Evolutionary conservation across 345 rosid species (phyloP).

Genomic region (Lumnitzera racemosa): DNA sequence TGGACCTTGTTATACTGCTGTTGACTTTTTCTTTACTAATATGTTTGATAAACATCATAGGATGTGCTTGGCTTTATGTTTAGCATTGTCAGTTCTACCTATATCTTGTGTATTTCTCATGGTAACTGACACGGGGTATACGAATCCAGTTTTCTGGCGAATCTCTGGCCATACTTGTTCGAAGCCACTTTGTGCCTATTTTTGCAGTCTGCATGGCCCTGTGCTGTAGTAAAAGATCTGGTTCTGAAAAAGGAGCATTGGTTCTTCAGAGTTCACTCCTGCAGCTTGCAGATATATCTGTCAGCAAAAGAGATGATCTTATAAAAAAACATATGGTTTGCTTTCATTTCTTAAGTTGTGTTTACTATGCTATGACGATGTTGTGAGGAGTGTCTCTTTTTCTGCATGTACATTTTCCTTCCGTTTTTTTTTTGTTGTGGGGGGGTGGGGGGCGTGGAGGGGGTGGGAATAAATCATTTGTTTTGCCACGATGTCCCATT

Average conservation of each 20-base stretch:
- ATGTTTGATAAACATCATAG: not conserved
- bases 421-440: not conserved
- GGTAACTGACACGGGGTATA: slow-evolving; percentile 12
- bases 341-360: not conserved
- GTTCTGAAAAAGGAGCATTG: slow-evolving; percentile 49
- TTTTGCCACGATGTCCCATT: too few relatives aligned
- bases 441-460: too few relatives aligned
- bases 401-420: not conserved
- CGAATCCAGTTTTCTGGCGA: slow-evolving; percentile 60
- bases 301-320: slow-evolving; percentile 72
- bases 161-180: slow-evolving; percentile 49
- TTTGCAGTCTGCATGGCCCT: slow-evolving; percentile 73
- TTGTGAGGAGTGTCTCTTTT: too few relatives aligned
- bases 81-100: not conserved
- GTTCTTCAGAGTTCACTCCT: slow-evolving; percentile 64
- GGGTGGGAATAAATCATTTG: too few relatives aligned
- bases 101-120: not conserved
- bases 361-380: too few relatives aligned
- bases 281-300: slow-evolving; percentile 60
- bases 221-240: slow-evolving; percentile 61
- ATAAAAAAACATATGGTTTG: slow-evolving; percentile 83
- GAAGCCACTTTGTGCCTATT: slow-evolving; percentile 74
- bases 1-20: too few relatives aligned
- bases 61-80: not conserved
- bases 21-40: not conserved